phyloP scores from a whole-genome alignment of 805 yeast genomes.

The Candida ipomoeae region DNA sequence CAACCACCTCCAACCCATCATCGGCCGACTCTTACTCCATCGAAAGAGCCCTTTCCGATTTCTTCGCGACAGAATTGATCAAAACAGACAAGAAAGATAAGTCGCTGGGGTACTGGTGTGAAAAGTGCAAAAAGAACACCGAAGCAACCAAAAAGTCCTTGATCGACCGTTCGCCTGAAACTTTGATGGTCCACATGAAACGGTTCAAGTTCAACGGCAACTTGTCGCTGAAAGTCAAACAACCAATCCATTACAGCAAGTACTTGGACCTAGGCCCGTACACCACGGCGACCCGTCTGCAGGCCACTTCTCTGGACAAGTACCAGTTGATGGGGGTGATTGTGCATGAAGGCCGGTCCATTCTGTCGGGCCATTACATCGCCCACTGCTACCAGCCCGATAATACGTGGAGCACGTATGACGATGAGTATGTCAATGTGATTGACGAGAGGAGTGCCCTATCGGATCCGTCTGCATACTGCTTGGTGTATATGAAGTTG shows the following conservation, averaged over 20 bases:
- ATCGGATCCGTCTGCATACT: slow-evolving; percentile 86
- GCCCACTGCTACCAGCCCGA: slow-evolving; percentile 91
- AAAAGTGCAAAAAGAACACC: slow-evolving; percentile 72
- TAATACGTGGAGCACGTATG: slow-evolving; percentile 89
- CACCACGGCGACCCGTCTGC: slow-evolving; percentile 16
- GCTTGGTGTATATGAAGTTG: slow-evolving; percentile 75
- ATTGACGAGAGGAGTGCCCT: slow-evolving; percentile 71
- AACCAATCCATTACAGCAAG: slow-evolving; percentile 77
- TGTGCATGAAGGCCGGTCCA: slow-evolving; percentile 91
- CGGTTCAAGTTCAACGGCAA: slow-evolving; percentile 85
- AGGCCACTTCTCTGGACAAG: slow-evolving; percentile 20
- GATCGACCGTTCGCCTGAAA: slow-evolving; percentile 82
- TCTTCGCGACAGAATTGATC: slow-evolving; percentile 78
- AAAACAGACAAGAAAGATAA: slow-evolving; percentile 63
- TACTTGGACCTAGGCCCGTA: slow-evolving; percentile 68
- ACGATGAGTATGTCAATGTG: slow-evolving; percentile 81
- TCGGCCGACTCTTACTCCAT: slow-evolving; percentile 45
- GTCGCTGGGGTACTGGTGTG: slow-evolving; percentile 77
- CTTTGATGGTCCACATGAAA: slow-evolving; percentile 80
- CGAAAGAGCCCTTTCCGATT: slow-evolving; percentile 71
- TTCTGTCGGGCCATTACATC: slow-evolving; percentile 89
- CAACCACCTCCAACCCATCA: background rate
- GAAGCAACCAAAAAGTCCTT: slow-evolving; percentile 72
- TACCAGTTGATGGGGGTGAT: slow-evolving; percentile 81
- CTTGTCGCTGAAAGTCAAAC: slow-evolving; percentile 79